A percentile compares a stretch with the other conserved stretches of the same genome.
Evolutionary conservation across 2,329 filamentous ascomycete species (phyloP).

Genomic region (Aspergillus alliaceus): DNA sequence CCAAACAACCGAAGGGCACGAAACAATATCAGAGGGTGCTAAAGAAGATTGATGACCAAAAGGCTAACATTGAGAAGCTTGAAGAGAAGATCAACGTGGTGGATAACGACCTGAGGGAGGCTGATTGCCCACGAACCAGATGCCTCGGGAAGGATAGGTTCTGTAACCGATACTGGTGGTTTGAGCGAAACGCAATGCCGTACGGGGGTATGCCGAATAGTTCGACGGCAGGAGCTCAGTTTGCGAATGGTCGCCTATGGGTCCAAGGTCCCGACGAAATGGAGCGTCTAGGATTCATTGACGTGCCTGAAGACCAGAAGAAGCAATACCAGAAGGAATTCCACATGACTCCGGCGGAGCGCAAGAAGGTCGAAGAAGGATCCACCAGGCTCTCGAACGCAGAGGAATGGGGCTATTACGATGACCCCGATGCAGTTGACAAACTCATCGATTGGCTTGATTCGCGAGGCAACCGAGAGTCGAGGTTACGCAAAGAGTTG

Average conservation of each 20-base stretch:
- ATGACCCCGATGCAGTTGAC: slow-evolving; percentile 75
- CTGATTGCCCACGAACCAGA: slow-evolving; percentile 86
- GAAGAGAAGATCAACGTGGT: slow-evolving; percentile 83
- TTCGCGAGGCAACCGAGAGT: slow-evolving; percentile 78
- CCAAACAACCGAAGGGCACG: slow-evolving; percentile 72
- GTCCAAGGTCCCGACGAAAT: slow-evolving; percentile 91
- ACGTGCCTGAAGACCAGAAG: slow-evolving; percentile 69
- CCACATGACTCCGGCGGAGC: slow-evolving; percentile 78
- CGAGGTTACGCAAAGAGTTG: slow-evolving; percentile 85
- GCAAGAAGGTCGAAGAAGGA: slow-evolving; percentile 84
- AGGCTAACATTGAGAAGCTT: slow-evolving; percentile 73
- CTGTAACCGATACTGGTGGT: slow-evolving; percentile 99
- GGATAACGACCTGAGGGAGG: slow-evolving; percentile 90
- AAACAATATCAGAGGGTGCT: slow-evolving; percentile 86
- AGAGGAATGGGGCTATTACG: slow-evolving; percentile 86
- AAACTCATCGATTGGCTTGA: slow-evolving; percentile 86
- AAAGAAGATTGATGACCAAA: slow-evolving; percentile 85
- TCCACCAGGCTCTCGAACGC: slow-evolving; percentile 74
- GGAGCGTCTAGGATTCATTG: slow-evolving; percentile 82
- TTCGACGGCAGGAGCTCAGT: slow-evolving; percentile 81
- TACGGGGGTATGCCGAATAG: slow-evolving; percentile 84
- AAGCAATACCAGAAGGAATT: slow-evolving; percentile 75
- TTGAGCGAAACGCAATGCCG: slow-evolving; percentile 97
- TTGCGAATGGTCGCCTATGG: slow-evolving; percentile 95
- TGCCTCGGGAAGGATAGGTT: slow-evolving; percentile 92